Evolutionary conservation across 805 yeast species (phyloP).

Genomic region (Saccharomycopsis lassenensis): DNA sequence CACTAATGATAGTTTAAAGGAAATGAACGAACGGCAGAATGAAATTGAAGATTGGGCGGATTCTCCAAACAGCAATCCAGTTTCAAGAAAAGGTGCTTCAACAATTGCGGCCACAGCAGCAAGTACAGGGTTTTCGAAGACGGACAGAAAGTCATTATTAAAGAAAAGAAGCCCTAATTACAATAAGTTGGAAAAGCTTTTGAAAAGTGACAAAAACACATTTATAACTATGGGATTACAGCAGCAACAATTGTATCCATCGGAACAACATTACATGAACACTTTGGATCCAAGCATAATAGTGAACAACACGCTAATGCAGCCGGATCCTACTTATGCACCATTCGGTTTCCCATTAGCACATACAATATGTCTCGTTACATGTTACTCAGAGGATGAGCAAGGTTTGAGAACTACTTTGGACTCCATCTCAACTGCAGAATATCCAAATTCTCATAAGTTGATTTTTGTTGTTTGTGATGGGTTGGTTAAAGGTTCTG

Average conservation of each 20-base stretch:
- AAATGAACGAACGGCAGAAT: slow-evolving; percentile 51
- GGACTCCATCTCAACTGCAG: slow-evolving; percentile 91
- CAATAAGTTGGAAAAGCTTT: no score
- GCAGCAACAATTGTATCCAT: no score
- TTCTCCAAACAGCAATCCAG: slow-evolving; percentile 29
- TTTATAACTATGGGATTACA: no score
- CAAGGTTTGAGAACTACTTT: slow-evolving; percentile 77
- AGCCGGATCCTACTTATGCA: slow-evolving; percentile 81
- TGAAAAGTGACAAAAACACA: no score
- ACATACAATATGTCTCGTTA: slow-evolving; percentile 66
- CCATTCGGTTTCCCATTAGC: slow-evolving; percentile 77
- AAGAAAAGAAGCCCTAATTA: no score
- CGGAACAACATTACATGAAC: slow-evolving; percentile 29
- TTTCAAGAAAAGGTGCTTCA: slow-evolving; percentile 23
- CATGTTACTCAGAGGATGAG: slow-evolving; percentile 92
- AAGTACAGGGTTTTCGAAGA: no score
- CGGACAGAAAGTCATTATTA: no score
- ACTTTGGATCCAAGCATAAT: slow-evolving; percentile 68
- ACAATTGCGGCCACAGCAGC: no score
- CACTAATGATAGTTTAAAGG: slow-evolving; percentile 42
- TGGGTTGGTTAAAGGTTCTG: slow-evolving; percentile 90
- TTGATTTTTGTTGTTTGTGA: slow-evolving; percentile 80
- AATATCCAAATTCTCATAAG: slow-evolving; percentile 92
- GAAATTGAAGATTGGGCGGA: slow-evolving; percentile 83
- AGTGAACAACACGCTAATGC: no score